A percentile compares a stretch with the other conserved stretches of the same genome.
Conservation (phyloP, 73 alveolate species). For the Stentor roeselii region DNA sequence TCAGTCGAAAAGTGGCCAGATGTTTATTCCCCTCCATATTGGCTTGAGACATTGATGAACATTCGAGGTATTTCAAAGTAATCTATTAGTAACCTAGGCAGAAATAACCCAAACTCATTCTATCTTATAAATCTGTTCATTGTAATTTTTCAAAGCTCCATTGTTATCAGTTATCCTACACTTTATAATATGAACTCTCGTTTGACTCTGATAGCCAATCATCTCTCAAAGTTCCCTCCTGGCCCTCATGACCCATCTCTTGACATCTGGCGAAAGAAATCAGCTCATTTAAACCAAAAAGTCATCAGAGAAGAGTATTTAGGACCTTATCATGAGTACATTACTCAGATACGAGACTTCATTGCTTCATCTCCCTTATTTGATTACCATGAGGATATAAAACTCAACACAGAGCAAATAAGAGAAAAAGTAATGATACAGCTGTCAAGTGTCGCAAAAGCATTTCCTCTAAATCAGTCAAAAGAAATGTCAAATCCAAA, state of each 20-base stretch:
- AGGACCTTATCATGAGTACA: background rate
- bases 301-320: background rate
- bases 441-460: background rate
- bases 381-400: background rate
- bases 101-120: too few species aligned
- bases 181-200: too few species aligned
- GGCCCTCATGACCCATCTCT: background rate
- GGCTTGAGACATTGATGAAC: background rate
- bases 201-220: background rate
- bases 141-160: too few species aligned
- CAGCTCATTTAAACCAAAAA: background rate
- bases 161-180: too few species aligned
- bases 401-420: background rate
- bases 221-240: background rate
- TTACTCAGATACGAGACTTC: background rate
- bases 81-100: too few species aligned
- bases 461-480: background rate
- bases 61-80: too few species aligned
- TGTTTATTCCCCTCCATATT: background rate
- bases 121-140: too few species aligned
- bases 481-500: background rate
- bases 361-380: background rate
- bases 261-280: background rate
- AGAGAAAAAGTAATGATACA: background rate
- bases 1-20: background rate